Conservation (phyloP, 345 rosid genomes). For the Sonneratia alba region DNA sequence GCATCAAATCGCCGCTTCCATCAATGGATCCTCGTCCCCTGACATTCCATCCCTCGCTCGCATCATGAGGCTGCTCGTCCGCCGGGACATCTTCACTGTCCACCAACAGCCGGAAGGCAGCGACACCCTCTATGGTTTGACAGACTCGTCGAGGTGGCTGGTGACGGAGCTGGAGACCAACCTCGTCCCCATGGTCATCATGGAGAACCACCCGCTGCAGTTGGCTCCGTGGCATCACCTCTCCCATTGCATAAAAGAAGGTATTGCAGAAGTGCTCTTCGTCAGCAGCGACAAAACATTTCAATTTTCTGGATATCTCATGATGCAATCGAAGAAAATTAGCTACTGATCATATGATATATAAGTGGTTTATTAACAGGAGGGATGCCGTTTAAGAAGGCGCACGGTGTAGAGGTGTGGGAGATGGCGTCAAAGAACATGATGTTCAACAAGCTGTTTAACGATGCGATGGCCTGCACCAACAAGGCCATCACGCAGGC, state of each 20-base stretch:
- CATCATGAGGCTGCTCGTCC: conserved; percentile 30
- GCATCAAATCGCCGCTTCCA: conserved; percentile 16
- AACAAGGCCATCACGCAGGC: conserved; percentile 9
- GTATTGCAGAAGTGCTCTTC: neutral
- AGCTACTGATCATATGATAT: too few species aligned
- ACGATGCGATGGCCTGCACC: conserved; percentile 14
- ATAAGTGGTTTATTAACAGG: neutral
- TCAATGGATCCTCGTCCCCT: conserved; percentile 6
- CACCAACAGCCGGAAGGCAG: conserved; percentile 8
- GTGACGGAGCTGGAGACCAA: conserved; percentile 17
- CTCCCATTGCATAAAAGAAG: conserved; percentile 12
- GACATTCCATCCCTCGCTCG: conserved; percentile 20
- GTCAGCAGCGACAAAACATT: too few species aligned
- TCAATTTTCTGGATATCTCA: too few species aligned
- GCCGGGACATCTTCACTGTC: conserved; percentile 22
- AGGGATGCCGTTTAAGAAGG: conserved; percentile 3
- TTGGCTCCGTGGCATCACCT: conserved; percentile 21
- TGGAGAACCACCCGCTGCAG: conserved; percentile 16
- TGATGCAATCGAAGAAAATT: too few species aligned
- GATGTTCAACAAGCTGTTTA: conserved; percentile 6
- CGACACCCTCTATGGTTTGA: conserved; percentile 11
- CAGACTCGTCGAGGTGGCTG: conserved; percentile 20
- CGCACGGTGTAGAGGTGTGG: neutral
- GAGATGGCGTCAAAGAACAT: conserved; percentile 7
- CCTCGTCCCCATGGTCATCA: conserved; percentile 21